Percentiles rank a stretch among this genome's conserved stretches.
phyloP scores from a whole-genome alignment of 164 flowering plant species.

The Houttuynia cordata region DNA sequence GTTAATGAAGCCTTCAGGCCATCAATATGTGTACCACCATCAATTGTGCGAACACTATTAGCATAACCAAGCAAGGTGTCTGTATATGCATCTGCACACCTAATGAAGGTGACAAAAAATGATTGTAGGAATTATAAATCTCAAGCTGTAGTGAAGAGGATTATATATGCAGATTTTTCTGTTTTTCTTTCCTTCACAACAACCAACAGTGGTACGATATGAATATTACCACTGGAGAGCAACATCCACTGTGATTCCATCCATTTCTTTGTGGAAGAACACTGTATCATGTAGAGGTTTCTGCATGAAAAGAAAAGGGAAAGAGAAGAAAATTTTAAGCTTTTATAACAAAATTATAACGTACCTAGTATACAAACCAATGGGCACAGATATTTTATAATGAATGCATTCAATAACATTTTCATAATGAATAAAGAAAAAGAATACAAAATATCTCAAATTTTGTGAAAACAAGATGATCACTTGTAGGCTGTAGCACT shows the following conservation, averaged over 20 bases:
- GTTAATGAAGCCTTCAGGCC: slow-evolving; percentile 86
- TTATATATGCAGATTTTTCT: background rate
- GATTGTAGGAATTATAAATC: too few relatives aligned
- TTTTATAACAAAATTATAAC: too few relatives aligned
- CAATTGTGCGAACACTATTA: slow-evolving; percentile 91
- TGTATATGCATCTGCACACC: slow-evolving; percentile 96
- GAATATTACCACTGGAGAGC: slow-evolving; percentile 78
- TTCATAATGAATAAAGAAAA: too few relatives aligned
- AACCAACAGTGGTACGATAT: background rate
- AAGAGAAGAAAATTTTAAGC: too few relatives aligned
- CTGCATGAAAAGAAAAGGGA: slow-evolving; percentile 23
- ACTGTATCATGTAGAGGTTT: slow-evolving; percentile 80
- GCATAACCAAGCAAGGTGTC: slow-evolving; percentile 96
- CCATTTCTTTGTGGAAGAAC: slow-evolving; percentile 56
- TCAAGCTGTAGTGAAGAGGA: too few relatives aligned
- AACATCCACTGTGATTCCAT: slow-evolving; percentile 63
- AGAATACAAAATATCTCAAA: too few relatives aligned
- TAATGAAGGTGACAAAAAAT: slow-evolving; percentile 12
- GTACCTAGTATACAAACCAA: background rate
- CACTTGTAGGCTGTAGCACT: too few relatives aligned
- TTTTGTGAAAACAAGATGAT: too few relatives aligned
- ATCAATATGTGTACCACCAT: slow-evolving; percentile 98
- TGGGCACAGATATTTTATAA: too few relatives aligned
- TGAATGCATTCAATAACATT: too few relatives aligned
- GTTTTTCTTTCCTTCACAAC: too few relatives aligned